Percentiles rank a stretch among this genome's conserved stretches.
Conservation (phyloP, 768 basidiomycete genomes). For the Hysterangium stoloniferum region DNA sequence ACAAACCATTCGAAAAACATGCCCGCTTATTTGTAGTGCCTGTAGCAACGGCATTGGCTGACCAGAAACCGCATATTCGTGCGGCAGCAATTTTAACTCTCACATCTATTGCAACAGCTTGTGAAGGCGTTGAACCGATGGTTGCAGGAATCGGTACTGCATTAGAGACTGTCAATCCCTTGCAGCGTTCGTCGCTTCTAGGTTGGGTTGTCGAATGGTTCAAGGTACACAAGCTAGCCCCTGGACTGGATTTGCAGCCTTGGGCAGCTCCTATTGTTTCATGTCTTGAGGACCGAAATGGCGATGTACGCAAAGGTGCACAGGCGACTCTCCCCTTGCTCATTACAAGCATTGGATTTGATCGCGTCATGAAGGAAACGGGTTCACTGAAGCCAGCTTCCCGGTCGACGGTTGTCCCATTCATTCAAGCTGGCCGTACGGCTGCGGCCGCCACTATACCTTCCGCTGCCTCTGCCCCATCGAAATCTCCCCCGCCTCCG, state of each 20-base stretch:
- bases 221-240: constrained; percentile 48
- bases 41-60: constrained; percentile 77
- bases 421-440: constrained; percentile 80
- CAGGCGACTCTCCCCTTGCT: constrained; percentile 73
- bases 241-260: constrained; percentile 57
- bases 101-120: constrained; percentile 74
- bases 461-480: constrained; percentile 21
- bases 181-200: constrained; percentile 73
- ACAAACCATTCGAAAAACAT: constrained; percentile 90
- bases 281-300: constrained; percentile 84
- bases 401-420: constrained; percentile 68
- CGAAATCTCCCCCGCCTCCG: constrained; percentile 14
- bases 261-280: constrained; percentile 61
- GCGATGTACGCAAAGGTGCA: constrained; percentile 88
- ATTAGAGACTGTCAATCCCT: constrained; percentile 80
- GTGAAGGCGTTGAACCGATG: constrained; percentile 80
- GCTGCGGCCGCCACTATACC: constrained; percentile 19
- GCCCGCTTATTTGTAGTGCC: constrained; percentile 67
- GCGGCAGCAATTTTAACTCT: constrained; percentile 70
- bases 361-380: constrained; percentile 81
- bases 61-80: constrained; percentile 87
- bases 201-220: constrained; percentile 79
- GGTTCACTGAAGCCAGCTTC: constrained; percentile 88
- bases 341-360: constrained; percentile 69
- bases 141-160: constrained; percentile 68